Evolutionary conservation across 768 basidiomycete genomes (phyloP).

Genomic region (Termitomyces sp.): DNA sequence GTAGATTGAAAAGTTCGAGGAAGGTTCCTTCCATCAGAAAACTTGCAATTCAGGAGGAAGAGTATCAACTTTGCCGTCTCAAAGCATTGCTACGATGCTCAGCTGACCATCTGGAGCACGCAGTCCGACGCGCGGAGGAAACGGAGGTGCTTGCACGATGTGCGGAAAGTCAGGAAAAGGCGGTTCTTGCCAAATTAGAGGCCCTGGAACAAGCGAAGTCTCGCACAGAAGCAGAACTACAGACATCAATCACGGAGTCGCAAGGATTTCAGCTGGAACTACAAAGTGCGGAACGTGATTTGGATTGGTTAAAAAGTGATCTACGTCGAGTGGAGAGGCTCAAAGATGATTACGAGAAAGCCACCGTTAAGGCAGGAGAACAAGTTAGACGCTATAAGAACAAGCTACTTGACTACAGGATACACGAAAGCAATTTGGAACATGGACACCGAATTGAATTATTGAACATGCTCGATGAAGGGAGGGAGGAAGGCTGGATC

Average conservation of each 20-base stretch:
- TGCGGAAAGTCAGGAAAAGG: constrained; percentile 46
- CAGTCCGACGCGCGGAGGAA: constrained; percentile 51
- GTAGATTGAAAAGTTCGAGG: constrained; percentile 29
- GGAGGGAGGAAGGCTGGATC: constrained; percentile 34
- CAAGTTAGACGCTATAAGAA: constrained; percentile 38
- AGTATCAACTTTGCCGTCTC: constrained; percentile 51
- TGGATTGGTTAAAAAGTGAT: constrained; percentile 31
- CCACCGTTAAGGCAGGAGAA: constrained; percentile 39
- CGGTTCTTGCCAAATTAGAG: constrained; percentile 32
- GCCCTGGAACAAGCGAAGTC: constrained; percentile 39
- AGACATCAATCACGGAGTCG: constrained; percentile 34
- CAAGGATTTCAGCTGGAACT: constrained; percentile 44
- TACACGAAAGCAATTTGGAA: constrained; percentile 37
- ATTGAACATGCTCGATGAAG: constrained; percentile 41
- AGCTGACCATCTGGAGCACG: constrained; percentile 52
- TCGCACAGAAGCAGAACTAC: constrained; percentile 27
- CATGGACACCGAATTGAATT: constrained; percentile 38
- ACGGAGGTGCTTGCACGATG: constrained; percentile 47
- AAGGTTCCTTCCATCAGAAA: constrained; percentile 36
- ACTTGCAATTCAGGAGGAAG: constrained; percentile 46
- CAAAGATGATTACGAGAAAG: constrained; percentile 40
- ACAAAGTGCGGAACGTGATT: constrained; percentile 43
- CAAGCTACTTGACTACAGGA: constrained; percentile 42
- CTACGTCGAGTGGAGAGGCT: constrained; percentile 28
- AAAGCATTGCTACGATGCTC: constrained; percentile 50